Conservation (phyloP, 2,329 filamentous ascomycete genomes). For the Cladosporium velox region DNA sequence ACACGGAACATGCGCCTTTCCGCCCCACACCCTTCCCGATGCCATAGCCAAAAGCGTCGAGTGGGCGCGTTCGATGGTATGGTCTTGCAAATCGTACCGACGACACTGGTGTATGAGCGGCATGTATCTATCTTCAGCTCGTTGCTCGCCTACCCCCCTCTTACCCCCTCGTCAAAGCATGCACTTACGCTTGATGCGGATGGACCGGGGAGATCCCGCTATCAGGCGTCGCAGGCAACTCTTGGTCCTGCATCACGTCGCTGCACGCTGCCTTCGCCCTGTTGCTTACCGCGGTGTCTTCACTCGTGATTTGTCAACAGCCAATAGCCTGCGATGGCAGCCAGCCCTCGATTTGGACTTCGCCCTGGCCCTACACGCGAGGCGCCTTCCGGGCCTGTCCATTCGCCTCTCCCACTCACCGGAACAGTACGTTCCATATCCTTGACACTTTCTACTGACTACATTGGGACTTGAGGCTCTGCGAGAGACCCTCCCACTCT, state of each 20-base stretch:
- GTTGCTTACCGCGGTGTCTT: not conserved
- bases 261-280: not conserved
- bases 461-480: conserved; percentile 15
- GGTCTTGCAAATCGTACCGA: not conserved
- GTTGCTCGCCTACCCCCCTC: not conserved
- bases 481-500: not conserved
- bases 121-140: not conserved
- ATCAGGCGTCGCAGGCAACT: not conserved
- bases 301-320: not conserved
- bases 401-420: conserved; percentile 6
- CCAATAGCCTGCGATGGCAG: not conserved
- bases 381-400: not conserved
- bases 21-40: conserved; percentile 16
- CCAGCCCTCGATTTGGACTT: not conserved
- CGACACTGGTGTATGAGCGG: not conserved
- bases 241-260: conserved; percentile 10
- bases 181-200: not conserved
- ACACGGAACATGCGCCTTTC: not conserved
- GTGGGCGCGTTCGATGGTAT: not conserved
- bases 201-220: not conserved
- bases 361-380: not conserved
- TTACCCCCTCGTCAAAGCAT: not conserved
- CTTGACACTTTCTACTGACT: not conserved
- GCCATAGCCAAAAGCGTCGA: not conserved
- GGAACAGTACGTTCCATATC: not conserved